Percentiles rank a stretch among this genome's conserved stretches.
Conservation (phyloP, 2,329 filamentous ascomycete genomes). For the Pyricularia sp. region DNA sequence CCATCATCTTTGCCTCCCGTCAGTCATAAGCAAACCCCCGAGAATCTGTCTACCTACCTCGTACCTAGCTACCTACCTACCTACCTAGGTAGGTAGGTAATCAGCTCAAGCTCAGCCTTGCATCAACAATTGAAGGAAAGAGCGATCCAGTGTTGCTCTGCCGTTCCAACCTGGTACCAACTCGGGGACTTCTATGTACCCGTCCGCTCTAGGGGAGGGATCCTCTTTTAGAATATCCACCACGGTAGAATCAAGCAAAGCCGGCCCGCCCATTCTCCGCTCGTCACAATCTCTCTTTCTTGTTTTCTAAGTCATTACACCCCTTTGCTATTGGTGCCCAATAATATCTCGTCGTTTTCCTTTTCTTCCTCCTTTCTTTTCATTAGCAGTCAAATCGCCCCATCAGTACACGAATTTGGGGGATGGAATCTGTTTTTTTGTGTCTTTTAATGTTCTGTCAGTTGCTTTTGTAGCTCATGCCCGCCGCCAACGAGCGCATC, state of each 20-base stretch:
- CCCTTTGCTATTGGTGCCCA: slow-evolving; percentile 2
- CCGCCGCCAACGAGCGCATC: not conserved
- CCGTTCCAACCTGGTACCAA: not conserved
- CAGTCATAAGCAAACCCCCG: too few relatives aligned
- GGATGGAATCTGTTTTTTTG: not conserved
- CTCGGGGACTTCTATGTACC: not conserved
- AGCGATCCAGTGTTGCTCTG: not conserved
- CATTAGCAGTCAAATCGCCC: not conserved
- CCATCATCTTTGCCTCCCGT: not conserved
- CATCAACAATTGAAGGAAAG: not conserved
- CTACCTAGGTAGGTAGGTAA: too few relatives aligned
- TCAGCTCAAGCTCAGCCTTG: not conserved
- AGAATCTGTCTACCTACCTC: not conserved
- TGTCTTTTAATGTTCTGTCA: not conserved
- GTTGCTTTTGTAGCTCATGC: slow-evolving; percentile 2
- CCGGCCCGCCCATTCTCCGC: not conserved
- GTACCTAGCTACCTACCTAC: too few relatives aligned
- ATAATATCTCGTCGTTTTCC: not conserved
- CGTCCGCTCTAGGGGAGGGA: not conserved
- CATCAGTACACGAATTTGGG: slow-evolving; percentile 2
- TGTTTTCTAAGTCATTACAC: not conserved
- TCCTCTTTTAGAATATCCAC: not conserved
- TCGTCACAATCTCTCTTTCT: not conserved
- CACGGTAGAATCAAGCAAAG: not conserved
- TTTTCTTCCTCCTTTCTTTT: not conserved